Conservation (phyloP, 257 asterid species). For the Misopates orontium region DNA sequence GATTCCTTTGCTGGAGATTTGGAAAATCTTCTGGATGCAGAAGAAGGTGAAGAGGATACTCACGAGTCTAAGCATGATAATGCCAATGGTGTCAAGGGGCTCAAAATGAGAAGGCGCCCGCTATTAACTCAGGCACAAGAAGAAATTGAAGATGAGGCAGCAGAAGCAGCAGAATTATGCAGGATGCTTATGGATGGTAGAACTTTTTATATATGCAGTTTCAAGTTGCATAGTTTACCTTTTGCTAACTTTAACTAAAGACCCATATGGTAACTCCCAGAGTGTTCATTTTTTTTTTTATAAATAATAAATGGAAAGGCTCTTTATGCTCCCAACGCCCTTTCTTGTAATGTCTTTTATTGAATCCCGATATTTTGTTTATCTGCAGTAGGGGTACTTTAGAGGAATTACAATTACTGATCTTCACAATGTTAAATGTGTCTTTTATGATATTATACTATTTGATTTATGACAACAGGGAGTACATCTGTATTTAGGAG, state of each 20-base stretch:
- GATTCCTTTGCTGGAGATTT: constrained; percentile 99
- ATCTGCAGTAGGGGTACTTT: not conserved
- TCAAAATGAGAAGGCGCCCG: constrained; percentile 86
- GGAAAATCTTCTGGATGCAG: constrained; percentile 98
- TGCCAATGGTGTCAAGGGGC: constrained; percentile 80
- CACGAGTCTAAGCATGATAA: constrained; percentile 64
- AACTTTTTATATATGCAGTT: constrained; percentile 14
- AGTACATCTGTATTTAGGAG: no score
- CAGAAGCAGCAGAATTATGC: constrained; percentile 96
- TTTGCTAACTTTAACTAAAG: not conserved
- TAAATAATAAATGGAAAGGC: no score
- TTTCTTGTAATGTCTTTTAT: not conserved
- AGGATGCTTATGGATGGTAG: constrained; percentile 98
- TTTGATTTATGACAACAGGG: no score
- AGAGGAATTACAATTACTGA: not conserved
- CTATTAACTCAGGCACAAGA: constrained; percentile 87
- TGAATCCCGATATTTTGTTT: not conserved
- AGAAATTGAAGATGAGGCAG: constrained; percentile 94
- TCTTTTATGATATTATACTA: no score
- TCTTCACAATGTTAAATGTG: not conserved
- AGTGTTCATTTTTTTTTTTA: not conserved
- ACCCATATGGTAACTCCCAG: not conserved
- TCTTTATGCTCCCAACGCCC: not conserved
- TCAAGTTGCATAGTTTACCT: constrained; percentile 13
- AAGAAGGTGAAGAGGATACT: constrained; percentile 77